A percentile compares a stretch with the other conserved stretches of the same genome.
phyloP scores from a whole-genome alignment of 164 flowering plant genomes.

The Liriodendron chinense region DNA sequence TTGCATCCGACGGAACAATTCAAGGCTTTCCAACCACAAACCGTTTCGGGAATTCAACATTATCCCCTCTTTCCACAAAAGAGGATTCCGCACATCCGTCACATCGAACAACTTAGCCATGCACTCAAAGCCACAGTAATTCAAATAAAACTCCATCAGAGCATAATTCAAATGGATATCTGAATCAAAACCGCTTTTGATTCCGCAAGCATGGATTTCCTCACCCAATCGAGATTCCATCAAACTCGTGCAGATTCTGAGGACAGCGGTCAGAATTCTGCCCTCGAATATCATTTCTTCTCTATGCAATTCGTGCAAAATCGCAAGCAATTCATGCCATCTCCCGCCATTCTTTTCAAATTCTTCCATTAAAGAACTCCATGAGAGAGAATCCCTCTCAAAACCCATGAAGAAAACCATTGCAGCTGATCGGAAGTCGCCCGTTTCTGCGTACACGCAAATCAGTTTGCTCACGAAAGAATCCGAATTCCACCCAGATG shows the following conservation, averaged over 20 bases:
- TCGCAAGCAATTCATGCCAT: slow-evolving; percentile 34
- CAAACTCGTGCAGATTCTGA: slow-evolving; percentile 36
- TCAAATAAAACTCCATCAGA: slow-evolving; percentile 53
- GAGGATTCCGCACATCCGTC: slow-evolving; percentile 22
- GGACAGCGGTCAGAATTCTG: slow-evolving; percentile 22
- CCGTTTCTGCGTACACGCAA: slow-evolving; percentile 36
- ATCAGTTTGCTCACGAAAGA: slow-evolving; percentile 27
- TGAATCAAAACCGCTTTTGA: slow-evolving; percentile 53
- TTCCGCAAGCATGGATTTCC: slow-evolving; percentile 47
- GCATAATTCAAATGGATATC: slow-evolving; percentile 45
- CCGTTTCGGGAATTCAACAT: slow-evolving; percentile 34
- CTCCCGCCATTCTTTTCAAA: slow-evolving; percentile 32
- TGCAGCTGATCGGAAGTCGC: slow-evolving; percentile 48
- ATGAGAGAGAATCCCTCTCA: slow-evolving; percentile 22
- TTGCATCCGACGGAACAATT: slow-evolving; percentile 52
- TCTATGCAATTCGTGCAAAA: slow-evolving; percentile 42
- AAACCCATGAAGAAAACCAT: slow-evolving; percentile 40
- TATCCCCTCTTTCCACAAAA: slow-evolving; percentile 52
- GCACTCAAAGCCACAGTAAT: slow-evolving; percentile 34
- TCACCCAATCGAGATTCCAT: slow-evolving; percentile 42
- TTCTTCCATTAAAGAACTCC: slow-evolving; percentile 43
- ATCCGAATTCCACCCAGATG: slow-evolving; percentile 19
- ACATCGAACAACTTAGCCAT: slow-evolving; percentile 42
- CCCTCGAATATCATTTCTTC: slow-evolving; percentile 37
- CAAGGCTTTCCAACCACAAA: slow-evolving; percentile 26